Base-by-base conservation (phyloP, 2,329 filamentous ascomycete genomes). In the Akanthomyces muscarius region DNA sequence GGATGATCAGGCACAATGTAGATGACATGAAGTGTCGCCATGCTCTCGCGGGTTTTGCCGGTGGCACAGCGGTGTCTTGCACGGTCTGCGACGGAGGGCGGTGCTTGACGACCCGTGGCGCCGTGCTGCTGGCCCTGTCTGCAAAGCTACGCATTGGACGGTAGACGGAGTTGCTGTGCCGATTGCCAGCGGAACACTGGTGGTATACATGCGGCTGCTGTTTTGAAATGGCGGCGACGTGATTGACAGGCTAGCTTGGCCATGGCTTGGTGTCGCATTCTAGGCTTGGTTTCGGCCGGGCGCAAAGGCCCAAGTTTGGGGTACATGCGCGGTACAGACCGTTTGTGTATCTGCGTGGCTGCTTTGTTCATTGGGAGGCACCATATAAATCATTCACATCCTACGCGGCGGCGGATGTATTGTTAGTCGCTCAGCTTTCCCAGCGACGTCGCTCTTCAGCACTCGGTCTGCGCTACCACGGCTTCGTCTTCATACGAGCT, bases 21-120 rank as follows among this genome's bases (percentile, higher is more conserved):
- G 33, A 50, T 18, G 16, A 21, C 44, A 48, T 48, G 0, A 62
- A 62, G 51, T 62, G 41, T 62, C 60, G 42, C 60, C 21, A 62
- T 55, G 60, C 18, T n/a, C 18, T 28, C 18, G 33, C 44, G 42
- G 42, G 60, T 62, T 62, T 62, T 56, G 41, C 50, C 23, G 23
- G 23, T n/a, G 28, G 7, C 41, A 30, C 30, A 6, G 44, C 44
- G 23, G 5, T 7, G 13, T 55, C 52, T 30, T 42, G n/a, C 48
- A 51, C 28, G 48, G 16, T 23, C 8, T 21, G 44, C 45, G 14
- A 48, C 23, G 7, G 13, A 28, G 8, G 36, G 36, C 11, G 36
- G 11, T 38, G 11, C 36, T 38, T 38, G 36, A 16, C 18, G 8
- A 51, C 48, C 28, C 21, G 21, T 21, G 21, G 21, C 21, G 21